These are phyloP conservation scores for Debaryomyces sp. DNA, from an alignment of 1,139 yeast genomes.

Conservation along the genomic window DNA sequence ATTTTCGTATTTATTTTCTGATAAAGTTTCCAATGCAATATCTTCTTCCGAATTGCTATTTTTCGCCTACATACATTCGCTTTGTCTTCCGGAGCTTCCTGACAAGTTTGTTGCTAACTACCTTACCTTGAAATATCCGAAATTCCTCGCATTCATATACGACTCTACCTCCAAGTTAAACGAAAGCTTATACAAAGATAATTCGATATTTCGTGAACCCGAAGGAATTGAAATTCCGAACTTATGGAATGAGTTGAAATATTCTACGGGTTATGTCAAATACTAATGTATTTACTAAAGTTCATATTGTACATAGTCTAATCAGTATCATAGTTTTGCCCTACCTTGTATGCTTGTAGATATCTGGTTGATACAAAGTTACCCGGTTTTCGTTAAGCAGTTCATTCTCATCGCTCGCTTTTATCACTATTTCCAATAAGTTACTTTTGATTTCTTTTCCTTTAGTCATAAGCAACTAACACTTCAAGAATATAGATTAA, in stretches of 20 bases:
- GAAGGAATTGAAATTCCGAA: conserved; percentile 36
- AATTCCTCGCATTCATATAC: conserved; percentile 15
- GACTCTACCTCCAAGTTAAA: conserved; percentile 5
- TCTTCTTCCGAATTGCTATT: conserved; percentile 28
- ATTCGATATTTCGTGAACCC: conserved; percentile 24
- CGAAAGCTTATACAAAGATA: neutral
- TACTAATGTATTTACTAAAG: conserved; percentile 8
- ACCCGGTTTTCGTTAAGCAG: conserved; percentile 1
- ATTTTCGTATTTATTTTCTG: neutral
- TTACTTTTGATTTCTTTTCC: conserved; percentile 2
- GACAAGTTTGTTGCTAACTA: conserved; percentile 44
- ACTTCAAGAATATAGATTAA: conserved; percentile 9
- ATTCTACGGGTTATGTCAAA: conserved; percentile 18
- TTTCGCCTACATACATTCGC: conserved; percentile 40
- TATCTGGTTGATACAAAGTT: neutral
- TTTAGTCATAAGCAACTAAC: neutral
- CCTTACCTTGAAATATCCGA: conserved; percentile 29
- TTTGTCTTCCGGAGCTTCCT: conserved; percentile 42
- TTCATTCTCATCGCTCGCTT: neutral
- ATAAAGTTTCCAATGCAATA: neutral
- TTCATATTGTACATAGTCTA: neutral
- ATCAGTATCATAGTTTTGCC: neutral
- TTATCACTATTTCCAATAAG: neutral
- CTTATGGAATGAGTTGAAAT: conserved; percentile 37
- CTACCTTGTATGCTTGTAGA: neutral